Conservation (phyloP, 306 rosid species). For the Parietaria judaica region DNA sequence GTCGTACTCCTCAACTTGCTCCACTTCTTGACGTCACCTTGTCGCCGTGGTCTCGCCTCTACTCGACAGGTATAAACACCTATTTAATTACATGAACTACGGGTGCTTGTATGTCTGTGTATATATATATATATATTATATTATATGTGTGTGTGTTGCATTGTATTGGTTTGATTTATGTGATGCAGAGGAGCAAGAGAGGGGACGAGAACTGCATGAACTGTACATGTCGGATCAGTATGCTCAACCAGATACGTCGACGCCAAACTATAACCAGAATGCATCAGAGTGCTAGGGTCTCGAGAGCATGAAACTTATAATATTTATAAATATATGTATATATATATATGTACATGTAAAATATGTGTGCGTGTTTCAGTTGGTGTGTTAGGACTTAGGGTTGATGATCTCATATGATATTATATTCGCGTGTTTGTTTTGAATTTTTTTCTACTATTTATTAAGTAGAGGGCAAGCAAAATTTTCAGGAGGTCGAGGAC, state of each 20-base stretch:
- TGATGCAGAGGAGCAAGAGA: slow-evolving; percentile 13
- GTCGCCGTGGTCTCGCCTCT: slow-evolving; percentile 32
- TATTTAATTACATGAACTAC: neutral
- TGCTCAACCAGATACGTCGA: slow-evolving; percentile 7
- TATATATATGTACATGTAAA: neutral
- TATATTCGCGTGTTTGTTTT: too few relatives aligned
- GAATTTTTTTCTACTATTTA: too few relatives aligned
- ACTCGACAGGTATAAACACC: slow-evolving; percentile 20
- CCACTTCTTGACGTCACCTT: slow-evolving; percentile 22
- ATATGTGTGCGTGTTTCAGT: too few relatives aligned
- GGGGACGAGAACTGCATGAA: slow-evolving; percentile 24
- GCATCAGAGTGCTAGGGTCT: neutral
- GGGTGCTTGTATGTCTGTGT: neutral
- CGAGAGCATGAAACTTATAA: neutral
- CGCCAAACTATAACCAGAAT: slow-evolving; percentile 5
- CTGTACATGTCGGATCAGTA: slow-evolving; percentile 25
- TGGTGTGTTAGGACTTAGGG: too few relatives aligned
- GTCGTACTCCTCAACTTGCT: slow-evolving; percentile 20
- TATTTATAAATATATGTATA: neutral
- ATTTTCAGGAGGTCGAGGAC: slow-evolving; percentile 11
- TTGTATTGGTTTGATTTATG: neutral
- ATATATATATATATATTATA: neutral
- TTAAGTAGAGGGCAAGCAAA: slow-evolving; percentile 13
- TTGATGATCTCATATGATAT: too few relatives aligned
- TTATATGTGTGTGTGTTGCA: neutral